Evolutionary conservation across 768 basidiomycete genomes (phyloP), one percentile per base, ranked within the genome.

Genomic region (Amanita muscaria): DNA sequence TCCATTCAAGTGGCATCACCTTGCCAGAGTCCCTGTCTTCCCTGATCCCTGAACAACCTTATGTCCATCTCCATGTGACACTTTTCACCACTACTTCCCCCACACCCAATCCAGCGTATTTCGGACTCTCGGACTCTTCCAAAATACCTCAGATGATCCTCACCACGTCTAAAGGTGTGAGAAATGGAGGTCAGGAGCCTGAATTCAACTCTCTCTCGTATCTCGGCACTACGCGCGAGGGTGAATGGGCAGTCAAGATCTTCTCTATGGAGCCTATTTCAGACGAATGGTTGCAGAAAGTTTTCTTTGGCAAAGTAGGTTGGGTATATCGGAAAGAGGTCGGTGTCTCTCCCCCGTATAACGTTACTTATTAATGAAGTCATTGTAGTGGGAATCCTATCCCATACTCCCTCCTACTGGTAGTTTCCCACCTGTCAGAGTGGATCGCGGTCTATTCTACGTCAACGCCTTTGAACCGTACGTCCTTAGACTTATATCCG

Each of bases 391-490:
- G 85, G 76, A 89, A 53, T 77, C 87, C 24, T 87, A 88, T 59
- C 86, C 87, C 12, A 68, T 76, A 38, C 72, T 90, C 12, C 74
- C 75, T 2, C 83, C 89, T 4, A 82, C 76, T 5, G 59, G 63
- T 4, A 56, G 58, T 10, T 91, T 88, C 63, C 81, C 92, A 24
- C 83, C 88, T 2, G 70, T 94, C 46, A 80, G 79, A 60, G 76
- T 91, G 4, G 83, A 77, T 46, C 66, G 72, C 44, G 84, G 87
- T 3, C 68, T 96, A 34, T 94, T 88, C 66, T 97, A 97, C 55
- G 82, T 91, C 36, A 94, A 92, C 52, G 79, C 87, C 1, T 86
- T 96, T 51, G 94, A 98, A 66, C 82, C 89, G 78, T 86, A 64
- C 56, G 82, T 76, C 27, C 12, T 12, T 10, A 42, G 36, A 43